phyloP scores from a whole-genome alignment of 345 rosid genomes.

The Arabidopsis arenosa region DNA sequence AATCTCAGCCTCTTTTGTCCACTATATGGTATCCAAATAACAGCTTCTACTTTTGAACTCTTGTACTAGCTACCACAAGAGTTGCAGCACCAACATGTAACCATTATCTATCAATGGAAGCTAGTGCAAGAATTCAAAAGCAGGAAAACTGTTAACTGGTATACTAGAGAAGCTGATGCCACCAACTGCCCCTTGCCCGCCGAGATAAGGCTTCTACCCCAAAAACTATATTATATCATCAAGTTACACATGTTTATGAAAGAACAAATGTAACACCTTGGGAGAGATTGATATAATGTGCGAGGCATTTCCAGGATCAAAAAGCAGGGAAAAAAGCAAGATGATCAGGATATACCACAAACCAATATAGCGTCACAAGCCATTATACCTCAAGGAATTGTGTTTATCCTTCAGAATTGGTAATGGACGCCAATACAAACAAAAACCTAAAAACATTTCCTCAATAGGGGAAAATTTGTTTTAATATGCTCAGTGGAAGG shows the following conservation, averaged over 20 bases:
- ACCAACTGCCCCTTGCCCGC: not conserved
- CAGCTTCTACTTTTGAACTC: too few species aligned
- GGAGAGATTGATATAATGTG: not conserved
- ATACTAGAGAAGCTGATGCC: not conserved
- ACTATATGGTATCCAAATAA: too few species aligned
- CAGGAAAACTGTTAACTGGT: not conserved
- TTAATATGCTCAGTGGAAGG: slow-evolving; percentile 89
- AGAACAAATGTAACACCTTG: too few species aligned
- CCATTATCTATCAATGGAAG: too few species aligned
- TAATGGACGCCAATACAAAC: slow-evolving; percentile 58
- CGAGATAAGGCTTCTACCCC: too few species aligned
- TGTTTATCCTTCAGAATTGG: slow-evolving; percentile 68
- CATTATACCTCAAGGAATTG: slow-evolving; percentile 76
- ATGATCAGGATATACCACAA: slow-evolving; percentile 79
- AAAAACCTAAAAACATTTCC: too few species aligned
- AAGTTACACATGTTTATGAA: not conserved
- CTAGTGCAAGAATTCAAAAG: too few species aligned
- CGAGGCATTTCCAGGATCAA: slow-evolving; percentile 6
- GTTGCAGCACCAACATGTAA: too few species aligned
- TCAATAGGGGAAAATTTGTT: too few species aligned
- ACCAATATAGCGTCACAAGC: slow-evolving; percentile 60
- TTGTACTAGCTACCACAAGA: too few species aligned
- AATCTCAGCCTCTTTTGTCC: too few species aligned
- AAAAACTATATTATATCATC: not conserved
- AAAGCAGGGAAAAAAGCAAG: slow-evolving; percentile 29